phyloP scores from a whole-genome alignment of 495 filamentous ascomycete species.

The Aspergillus biplanus region DNA sequence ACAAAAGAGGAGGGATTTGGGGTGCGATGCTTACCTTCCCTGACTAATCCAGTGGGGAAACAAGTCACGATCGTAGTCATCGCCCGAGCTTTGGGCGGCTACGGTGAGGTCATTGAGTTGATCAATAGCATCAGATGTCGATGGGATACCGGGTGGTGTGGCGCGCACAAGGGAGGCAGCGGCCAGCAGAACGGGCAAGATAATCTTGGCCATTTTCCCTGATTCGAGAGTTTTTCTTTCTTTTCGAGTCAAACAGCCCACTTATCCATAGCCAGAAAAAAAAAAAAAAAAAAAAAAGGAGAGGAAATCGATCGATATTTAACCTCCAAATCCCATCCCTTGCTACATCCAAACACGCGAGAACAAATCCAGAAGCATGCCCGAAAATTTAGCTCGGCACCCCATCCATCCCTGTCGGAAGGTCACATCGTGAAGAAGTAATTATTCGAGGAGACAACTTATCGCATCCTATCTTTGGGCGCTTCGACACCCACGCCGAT shows the following conservation, averaged over 20 bases:
- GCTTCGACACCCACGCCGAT: neutral
- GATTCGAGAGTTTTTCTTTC: neutral
- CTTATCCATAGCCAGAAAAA: neutral
- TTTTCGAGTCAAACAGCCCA: neutral
- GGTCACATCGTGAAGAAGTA: too few species aligned
- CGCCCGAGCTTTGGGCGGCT: constrained; percentile 53
- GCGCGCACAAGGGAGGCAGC: constrained; percentile 27
- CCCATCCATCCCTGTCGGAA: neutral
- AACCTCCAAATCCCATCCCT: neutral
- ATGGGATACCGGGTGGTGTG: constrained; percentile 62
- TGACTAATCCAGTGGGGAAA: constrained; percentile 73
- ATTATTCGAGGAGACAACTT: too few species aligned
- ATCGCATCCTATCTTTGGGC: neutral
- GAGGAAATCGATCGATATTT: neutral
- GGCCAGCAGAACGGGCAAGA: constrained; percentile 14
- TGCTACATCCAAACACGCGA: neutral
- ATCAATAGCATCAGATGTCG: constrained; percentile 51
- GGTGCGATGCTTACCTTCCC: constrained; percentile 25
- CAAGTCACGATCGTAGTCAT: constrained; percentile 60
- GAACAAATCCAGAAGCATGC: neutral
- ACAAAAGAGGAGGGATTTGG: neutral
- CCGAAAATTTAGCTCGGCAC: neutral
- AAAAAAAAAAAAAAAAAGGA: neutral
- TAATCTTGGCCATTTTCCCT: constrained; percentile 2
- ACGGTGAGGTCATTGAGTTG: constrained; percentile 60